Conservation (phyloP, 306 rosid species). For the Astragalus glycyphyllos region DNA sequence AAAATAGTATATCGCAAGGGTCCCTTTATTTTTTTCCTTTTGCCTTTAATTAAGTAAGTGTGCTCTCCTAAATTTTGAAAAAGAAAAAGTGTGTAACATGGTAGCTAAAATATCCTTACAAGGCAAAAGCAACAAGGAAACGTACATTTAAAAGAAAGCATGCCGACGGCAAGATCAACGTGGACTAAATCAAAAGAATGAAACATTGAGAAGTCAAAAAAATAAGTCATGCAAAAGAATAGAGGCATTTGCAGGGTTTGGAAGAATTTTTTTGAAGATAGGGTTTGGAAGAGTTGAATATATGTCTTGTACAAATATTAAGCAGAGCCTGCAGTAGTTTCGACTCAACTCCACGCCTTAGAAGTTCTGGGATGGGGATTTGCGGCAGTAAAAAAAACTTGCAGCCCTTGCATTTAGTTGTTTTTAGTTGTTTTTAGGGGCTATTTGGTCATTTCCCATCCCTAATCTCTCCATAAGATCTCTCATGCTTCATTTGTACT, state of each 20-base stretch:
- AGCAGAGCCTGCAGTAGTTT: too few species aligned
- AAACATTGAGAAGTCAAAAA: constrained; percentile 46
- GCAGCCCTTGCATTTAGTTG: too few species aligned
- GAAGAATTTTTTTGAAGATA: too few species aligned
- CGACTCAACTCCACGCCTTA: too few species aligned
- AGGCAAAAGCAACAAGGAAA: constrained; percentile 38
- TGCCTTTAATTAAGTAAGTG: constrained; percentile 46
- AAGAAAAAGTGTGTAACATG: constrained; percentile 36
- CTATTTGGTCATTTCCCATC: too few species aligned
- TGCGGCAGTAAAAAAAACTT: too few species aligned
- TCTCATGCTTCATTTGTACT: too few species aligned
- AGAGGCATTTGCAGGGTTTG: neutral
- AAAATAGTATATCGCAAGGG: constrained; percentile 38
- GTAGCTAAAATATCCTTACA: constrained; percentile 36
- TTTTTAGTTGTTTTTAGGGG: too few species aligned
- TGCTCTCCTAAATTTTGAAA: constrained; percentile 43
- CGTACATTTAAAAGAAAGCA: constrained; percentile 35
- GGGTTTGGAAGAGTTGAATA: neutral
- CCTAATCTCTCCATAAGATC: too few species aligned
- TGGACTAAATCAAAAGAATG: constrained; percentile 39
- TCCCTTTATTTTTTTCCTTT: constrained; percentile 23
- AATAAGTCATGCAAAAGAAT: constrained; percentile 25
- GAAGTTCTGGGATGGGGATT: too few species aligned
- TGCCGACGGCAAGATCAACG: constrained; percentile 43
- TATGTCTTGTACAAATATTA: constrained; percentile 16